Base-by-base conservation (phyloP, 208 protist genomes). In the Leishmania braziliensis region DNA sequence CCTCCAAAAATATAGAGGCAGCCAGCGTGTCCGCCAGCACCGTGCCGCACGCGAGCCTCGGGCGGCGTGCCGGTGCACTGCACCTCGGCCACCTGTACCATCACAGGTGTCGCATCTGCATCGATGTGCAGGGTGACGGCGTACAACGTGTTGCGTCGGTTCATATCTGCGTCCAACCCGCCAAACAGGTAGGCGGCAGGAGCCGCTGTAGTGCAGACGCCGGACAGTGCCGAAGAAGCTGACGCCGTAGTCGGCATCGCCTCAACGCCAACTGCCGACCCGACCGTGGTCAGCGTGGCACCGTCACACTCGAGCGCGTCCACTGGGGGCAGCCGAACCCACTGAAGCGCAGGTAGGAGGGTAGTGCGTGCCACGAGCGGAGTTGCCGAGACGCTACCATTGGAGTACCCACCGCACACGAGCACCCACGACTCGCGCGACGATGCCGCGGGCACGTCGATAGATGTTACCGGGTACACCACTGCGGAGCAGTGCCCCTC, bases 401-500 rank as follows among this genome's bases (percentile, higher is more conserved):
- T 90, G 53, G 78, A 84, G 75, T 95, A 95, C 14, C 92, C 92
- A 3, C 90, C 90, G 50, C 92, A 73, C 48, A 90, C 87, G 33
- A 95, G 43, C 16, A 92, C 83, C 85, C 85, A 93, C 69, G 85
- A 80, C 18, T 80, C 80, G 1, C 39, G n/a, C 26, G 56, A 60
- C 60, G 53, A 54, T 43, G 36, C 9, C 33, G 69, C 63, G 56
- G 43, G 14, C n/a, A 43, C 23, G 23, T 65, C 39, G 29, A 69
- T 51, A n/a, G 16, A 0, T 50, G 16, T 26, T 50, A 36, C 43
- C 58, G 56, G 63, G 39, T 18, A 50, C 62, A 95, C 75, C 33
- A 82, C 78, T 8, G 86, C 80, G 26, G 89, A 89, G 75, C 92
- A 95, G 78, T 95, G 92, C 5, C 92, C 92, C 79, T 95, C 92